Evolutionary conservation across 352 stramenopile genomes (phyloP), one percentile per base, ranked within the genome.

Genomic region (Phytophthora cryptogea): DNA sequence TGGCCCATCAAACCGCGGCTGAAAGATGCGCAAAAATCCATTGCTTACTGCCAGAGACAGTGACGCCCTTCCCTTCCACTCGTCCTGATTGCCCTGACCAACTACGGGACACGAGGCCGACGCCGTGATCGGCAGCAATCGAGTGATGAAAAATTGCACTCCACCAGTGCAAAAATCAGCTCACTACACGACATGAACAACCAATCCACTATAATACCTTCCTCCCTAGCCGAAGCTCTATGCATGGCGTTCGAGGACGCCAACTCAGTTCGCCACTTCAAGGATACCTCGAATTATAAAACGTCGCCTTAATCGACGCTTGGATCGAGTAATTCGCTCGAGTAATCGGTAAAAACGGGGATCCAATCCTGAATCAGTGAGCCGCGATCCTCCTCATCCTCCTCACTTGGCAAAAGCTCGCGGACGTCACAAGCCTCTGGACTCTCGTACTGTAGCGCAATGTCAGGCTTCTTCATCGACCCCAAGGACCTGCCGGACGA

Each of bases 401-500:
- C 32, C 56, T 66, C 68, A 73, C 43, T 76, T 59, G 59, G 54
- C 54, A 73, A 77, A 75, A 72, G 50, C 47, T 35, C 70, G 49
- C 54, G 54, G 20, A 66, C 53, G 28, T 35, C 44, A 63, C 64
- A 74, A 67, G 45, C n/a, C 33, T 39, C 14, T 41, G 10, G 5
- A 11, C 4, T 40, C 4, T 5, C 6, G 20, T 23, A 23, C 20
- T 23, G 20, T 23, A 17, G 11, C 4, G 26, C 45, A 52, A 80
- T 80, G 71, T 57, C 68, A 26, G 54, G 60, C 61, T 47, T 78
- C 28, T 98, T 98, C 73, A 96, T 97, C 56, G 88, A 97, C 70
- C 82, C 89, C 17, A 86, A 90, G 53, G 76, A 84, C 17, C 78
- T 98, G 30, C 85, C 89, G 30, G 62, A 93, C 51, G 75, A 74